A percentile compares a stretch with the other conserved stretches of the same genome.
Evolutionary conservation across 495 filamentous ascomycete species (phyloP).

Genomic region (Penicillium fimorum): DNA sequence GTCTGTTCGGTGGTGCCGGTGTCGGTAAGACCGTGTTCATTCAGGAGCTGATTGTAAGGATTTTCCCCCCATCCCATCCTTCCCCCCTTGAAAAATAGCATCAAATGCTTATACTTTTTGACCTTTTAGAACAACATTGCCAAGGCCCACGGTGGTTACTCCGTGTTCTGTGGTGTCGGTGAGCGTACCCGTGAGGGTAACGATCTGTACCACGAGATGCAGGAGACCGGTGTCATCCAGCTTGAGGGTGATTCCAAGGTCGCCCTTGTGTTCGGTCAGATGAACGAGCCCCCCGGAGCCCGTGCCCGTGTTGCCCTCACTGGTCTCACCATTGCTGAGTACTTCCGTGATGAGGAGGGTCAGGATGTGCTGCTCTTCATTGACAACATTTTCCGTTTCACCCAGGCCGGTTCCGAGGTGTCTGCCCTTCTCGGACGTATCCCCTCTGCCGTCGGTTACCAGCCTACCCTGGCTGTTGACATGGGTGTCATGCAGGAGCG

Average conservation of each 20-base stretch:
- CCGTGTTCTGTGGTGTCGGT: constrained; percentile 99
- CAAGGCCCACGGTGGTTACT: constrained; percentile 99
- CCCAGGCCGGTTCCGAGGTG: constrained; percentile 99
- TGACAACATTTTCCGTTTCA: constrained; percentile 99
- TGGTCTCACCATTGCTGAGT: constrained; percentile 85
- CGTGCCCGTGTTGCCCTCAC: constrained; percentile 99
- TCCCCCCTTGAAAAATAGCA: constrained; percentile 1
- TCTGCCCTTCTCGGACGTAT: constrained; percentile 99
- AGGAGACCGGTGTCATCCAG: constrained; percentile 99
- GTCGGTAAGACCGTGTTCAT: constrained; percentile 99
- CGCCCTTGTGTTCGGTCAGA: constrained; percentile 98
- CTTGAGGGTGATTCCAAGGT: constrained; percentile 99
- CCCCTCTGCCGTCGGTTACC: constrained; percentile 99
- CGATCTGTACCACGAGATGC: constrained; percentile 99
- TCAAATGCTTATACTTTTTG: neutral
- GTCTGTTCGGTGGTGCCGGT: constrained; percentile 99
- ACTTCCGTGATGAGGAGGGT: constrained; percentile 96
- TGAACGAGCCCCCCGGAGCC: constrained; percentile 99
- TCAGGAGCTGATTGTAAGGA: constrained; percentile 92
- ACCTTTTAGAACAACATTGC: constrained; percentile 89
- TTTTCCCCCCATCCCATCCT: constrained; percentile 3
- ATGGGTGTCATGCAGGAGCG: constrained; percentile 99
- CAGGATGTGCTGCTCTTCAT: constrained; percentile 99
- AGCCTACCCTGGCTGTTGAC: constrained; percentile 98
- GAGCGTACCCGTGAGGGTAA: constrained; percentile 99